Evolutionary conservation across 2,329 filamentous ascomycete species (phyloP).

Genomic region (Fusarium devonianum): DNA sequence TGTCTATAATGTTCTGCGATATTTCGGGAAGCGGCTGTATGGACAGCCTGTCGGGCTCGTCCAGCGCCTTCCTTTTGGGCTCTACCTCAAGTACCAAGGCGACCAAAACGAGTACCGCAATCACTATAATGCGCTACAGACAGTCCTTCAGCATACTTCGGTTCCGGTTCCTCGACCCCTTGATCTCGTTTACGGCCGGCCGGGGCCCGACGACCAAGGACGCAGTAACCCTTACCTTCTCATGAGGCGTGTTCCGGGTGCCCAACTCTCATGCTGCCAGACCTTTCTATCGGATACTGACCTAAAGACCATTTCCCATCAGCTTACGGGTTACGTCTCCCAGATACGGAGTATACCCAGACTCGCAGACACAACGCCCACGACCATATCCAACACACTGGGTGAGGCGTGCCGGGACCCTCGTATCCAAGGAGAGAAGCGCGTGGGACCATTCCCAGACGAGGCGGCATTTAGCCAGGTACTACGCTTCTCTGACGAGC

Average conservation of each 20-base stretch:
- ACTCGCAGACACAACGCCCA: slow-evolving; percentile 5
- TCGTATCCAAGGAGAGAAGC: slow-evolving; percentile 35
- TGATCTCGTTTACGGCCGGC: slow-evolving; percentile 41
- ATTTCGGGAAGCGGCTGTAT: slow-evolving; percentile 5
- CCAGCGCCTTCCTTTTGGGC: slow-evolving; percentile 43
- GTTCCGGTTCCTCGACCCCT: slow-evolving; percentile 39
- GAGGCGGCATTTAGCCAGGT: slow-evolving; percentile 45
- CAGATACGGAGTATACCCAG: slow-evolving; percentile 42
- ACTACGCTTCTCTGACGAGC: slow-evolving; percentile 42
- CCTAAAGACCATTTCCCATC: slow-evolving; percentile 26
- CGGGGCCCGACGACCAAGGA: no score
- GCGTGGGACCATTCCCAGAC: slow-evolving; percentile 42
- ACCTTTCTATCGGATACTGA: slow-evolving; percentile 39
- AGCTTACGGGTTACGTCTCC: slow-evolving; percentile 35
- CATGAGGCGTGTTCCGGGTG: slow-evolving; percentile 2
- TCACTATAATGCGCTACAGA: slow-evolving; percentile 40
- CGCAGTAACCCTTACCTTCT: slow-evolving; percentile 28
- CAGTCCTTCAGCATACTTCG: slow-evolving; percentile 38
- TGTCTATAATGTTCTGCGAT: slow-evolving; percentile 3
- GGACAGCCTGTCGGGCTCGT: slow-evolving; percentile 9
- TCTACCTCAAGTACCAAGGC: slow-evolving; percentile 41
- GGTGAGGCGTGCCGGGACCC: slow-evolving; percentile 40
- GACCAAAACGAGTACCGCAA: slow-evolving; percentile 25
- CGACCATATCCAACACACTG: slow-evolving; percentile 43
- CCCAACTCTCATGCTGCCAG: slow-evolving; percentile 13